phyloP scores from a whole-genome alignment of 495 filamentous ascomycete species.

The Hyaloscypha bicolor region DNA sequence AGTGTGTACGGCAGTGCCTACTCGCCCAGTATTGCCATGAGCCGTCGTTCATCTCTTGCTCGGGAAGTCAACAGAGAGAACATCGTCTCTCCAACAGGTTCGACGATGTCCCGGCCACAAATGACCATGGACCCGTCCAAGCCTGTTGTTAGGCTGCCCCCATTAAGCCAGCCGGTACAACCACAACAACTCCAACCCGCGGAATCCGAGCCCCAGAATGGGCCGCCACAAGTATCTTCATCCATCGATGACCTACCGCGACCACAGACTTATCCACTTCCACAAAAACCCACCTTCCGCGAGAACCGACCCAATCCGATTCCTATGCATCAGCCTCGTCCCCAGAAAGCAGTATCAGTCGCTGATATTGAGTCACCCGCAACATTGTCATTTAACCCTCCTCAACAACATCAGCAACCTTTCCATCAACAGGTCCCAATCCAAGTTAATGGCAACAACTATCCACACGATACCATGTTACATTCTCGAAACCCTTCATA shows the following conservation, averaged over 20 bases:
- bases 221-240: slow-evolving; percentile 22
- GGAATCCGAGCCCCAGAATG: slow-evolving; percentile 31
- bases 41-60: slow-evolving; percentile 86
- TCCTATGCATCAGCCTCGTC: slow-evolving; percentile 94
- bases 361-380: slow-evolving; percentile 91
- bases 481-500: slow-evolving; percentile 75
- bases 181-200: slow-evolving; percentile 22
- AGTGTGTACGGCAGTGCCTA: slow-evolving; percentile 86
- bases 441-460: slow-evolving; percentile 60
- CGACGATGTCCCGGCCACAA: slow-evolving; percentile 68
- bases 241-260: slow-evolving; percentile 47
- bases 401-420: slow-evolving; percentile 72
- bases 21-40: slow-evolving; percentile 88
- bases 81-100: slow-evolving; percentile 75
- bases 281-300: slow-evolving; percentile 73
- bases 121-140: slow-evolving; percentile 62
- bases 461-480: slow-evolving; percentile 52
- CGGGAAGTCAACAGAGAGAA: slow-evolving; percentile 71
- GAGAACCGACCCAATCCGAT: slow-evolving; percentile 76
- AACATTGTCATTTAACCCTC: slow-evolving; percentile 65
- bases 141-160: slow-evolving; percentile 85
- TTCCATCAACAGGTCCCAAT: slow-evolving; percentile 90
- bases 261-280: slow-evolving; percentile 60
- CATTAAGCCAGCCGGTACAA: slow-evolving; percentile 44
- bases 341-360: slow-evolving; percentile 92